phyloP scores from a whole-genome alignment of 441 rosid species.

The Croton setiger region DNA sequence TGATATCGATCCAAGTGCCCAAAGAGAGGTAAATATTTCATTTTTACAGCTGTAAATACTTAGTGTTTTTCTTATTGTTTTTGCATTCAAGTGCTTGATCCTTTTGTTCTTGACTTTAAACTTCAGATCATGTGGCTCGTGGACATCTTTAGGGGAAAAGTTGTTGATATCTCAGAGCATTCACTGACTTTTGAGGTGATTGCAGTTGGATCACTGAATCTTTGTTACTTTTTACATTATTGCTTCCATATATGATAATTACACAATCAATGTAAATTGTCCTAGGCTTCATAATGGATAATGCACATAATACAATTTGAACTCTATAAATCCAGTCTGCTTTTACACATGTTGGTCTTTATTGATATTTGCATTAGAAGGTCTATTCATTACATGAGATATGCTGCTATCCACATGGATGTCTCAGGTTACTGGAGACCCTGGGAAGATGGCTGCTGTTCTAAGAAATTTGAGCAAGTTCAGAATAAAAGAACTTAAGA shows the following conservation, averaged over 20 bases:
- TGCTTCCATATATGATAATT: too few species aligned
- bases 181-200: conserved; percentile 79
- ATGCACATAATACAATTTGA: too few species aligned
- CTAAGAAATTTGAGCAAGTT: conserved; percentile 68
- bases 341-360: not conserved
- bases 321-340: too few species aligned
- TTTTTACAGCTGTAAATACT: not conserved
- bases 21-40: conserved; percentile 48
- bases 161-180: conserved; percentile 71
- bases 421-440: conserved; percentile 80
- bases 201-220: not conserved
- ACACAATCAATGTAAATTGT: too few species aligned
- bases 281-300: too few species aligned
- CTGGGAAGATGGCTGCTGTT: conserved; percentile 82
- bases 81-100: not conserved
- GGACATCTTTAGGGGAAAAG: conserved; percentile 80
- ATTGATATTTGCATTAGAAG: not conserved
- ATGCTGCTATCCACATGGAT: not conserved
- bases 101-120: conserved; percentile 15
- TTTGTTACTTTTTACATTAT: too few species aligned
- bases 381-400: not conserved
- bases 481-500: conserved; percentile 74
- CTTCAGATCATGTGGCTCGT: conserved; percentile 77
- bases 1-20: conserved; percentile 47
- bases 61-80: not conserved